phyloP scores from a whole-genome alignment of 2,329 filamentous ascomycete genomes.

The Beauveria caledonica region DNA sequence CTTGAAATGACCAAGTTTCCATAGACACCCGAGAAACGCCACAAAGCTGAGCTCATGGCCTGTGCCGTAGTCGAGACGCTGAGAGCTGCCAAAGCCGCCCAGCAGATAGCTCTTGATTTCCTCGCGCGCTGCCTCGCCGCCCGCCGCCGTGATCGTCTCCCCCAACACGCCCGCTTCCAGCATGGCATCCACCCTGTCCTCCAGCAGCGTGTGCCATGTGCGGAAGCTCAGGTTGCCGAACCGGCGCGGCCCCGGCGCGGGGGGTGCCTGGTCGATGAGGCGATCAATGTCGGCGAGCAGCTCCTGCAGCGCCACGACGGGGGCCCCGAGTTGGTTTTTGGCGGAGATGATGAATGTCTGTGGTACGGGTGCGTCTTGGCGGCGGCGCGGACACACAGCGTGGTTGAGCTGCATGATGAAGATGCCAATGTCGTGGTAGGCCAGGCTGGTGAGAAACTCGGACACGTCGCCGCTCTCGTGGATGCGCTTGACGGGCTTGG shows the following conservation, averaged over 20 bases:
- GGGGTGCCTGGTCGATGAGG: slow-evolving; percentile 71
- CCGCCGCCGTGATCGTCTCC: slow-evolving; percentile 22
- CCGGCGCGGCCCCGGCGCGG: slow-evolving; percentile 74
- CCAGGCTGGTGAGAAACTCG: slow-evolving; percentile 70
- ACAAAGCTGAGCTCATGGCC: slow-evolving; percentile 94
- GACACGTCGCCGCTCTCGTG: slow-evolving; percentile 75
- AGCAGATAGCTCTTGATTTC: slow-evolving; percentile 76
- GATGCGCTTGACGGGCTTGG: slow-evolving; percentile 69
- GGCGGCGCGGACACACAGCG: slow-evolving; percentile 65
- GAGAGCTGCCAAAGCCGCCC: slow-evolving; percentile 78
- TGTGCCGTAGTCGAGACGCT: slow-evolving; percentile 89
- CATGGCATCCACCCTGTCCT: slow-evolving; percentile 41
- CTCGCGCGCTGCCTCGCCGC: slow-evolving; percentile 40
- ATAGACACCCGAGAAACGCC: slow-evolving; percentile 81
- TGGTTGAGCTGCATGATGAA: slow-evolving; percentile 89
- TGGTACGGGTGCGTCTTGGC: slow-evolving; percentile 25
- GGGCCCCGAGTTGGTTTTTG: slow-evolving; percentile 32
- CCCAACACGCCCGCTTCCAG: slow-evolving; percentile 23
- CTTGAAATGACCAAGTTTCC: slow-evolving; percentile 79
- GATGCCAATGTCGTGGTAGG: slow-evolving; percentile 77
- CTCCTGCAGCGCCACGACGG: slow-evolving; percentile 55
- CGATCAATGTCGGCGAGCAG: slow-evolving; percentile 57
- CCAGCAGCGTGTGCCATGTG: slow-evolving; percentile 67
- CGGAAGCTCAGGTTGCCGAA: slow-evolving; percentile 92
- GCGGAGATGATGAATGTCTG: slow-evolving; percentile 36